These are phyloP conservation scores for Nemania sp. DNA, from an alignment of 2,329 filamentous ascomycete genomes.

Conservation along the genomic window DNA sequence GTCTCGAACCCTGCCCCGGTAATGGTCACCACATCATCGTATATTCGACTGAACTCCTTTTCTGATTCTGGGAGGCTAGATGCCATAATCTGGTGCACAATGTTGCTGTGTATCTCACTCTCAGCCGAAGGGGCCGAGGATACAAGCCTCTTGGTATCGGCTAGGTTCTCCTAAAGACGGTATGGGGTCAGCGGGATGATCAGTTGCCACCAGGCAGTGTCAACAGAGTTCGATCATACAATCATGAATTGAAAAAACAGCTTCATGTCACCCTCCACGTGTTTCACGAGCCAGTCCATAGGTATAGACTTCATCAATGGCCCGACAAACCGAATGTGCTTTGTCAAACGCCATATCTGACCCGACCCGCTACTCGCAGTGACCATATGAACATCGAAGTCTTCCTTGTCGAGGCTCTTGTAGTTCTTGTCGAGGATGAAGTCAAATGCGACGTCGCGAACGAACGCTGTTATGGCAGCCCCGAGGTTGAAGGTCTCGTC, in stretches of 20 bases:
- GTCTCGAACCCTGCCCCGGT: conserved; percentile 38
- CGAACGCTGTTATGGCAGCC: conserved; percentile 26
- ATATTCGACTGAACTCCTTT: conserved; percentile 31
- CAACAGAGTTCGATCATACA: conserved; percentile 24
- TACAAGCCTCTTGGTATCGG: conserved; percentile 20
- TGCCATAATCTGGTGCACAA: conserved; percentile 35
- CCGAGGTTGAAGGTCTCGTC: conserved; percentile 12
- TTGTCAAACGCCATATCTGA: conserved; percentile 38
- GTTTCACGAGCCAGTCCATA: conserved; percentile 24
- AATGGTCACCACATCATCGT: conserved; percentile 34
- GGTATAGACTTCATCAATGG: conserved; percentile 38
- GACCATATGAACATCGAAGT: too few relatives aligned
- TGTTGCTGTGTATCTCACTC: too few relatives aligned
- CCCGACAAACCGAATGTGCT: conserved; percentile 40
- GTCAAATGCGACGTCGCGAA: conserved; percentile 34
- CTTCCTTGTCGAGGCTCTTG: conserved; percentile 1
- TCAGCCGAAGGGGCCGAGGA: background rate
- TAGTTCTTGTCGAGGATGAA: conserved; percentile 37
- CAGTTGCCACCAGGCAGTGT: too few relatives aligned
- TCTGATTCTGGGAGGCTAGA: conserved; percentile 35
- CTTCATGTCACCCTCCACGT: conserved; percentile 21
- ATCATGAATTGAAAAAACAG: conserved; percentile 26
- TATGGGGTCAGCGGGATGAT: too few relatives aligned
- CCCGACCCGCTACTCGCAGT: conserved; percentile 9
- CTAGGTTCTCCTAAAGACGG: conserved; percentile 15